A percentile compares a stretch with the other conserved stretches of the same genome.
These are phyloP conservation scores for Paramecium biaurelia DNA, from an alignment of 73 alveolate genomes.

Conservation along the genomic window DNA sequence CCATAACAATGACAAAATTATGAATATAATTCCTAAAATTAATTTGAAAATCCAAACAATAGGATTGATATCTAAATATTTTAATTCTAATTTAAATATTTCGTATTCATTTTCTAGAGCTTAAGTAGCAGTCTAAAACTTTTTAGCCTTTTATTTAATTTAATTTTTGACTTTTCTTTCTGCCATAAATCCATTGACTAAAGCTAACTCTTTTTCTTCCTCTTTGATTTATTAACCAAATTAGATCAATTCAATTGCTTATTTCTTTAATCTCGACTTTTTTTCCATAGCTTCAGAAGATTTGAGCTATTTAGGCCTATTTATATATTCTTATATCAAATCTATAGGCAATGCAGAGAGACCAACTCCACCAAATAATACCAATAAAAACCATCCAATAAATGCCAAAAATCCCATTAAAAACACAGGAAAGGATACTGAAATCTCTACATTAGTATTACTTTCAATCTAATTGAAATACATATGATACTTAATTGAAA, in stretches of 20 bases:
- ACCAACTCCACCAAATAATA: conserved; percentile 69
- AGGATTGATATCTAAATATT: background rate
- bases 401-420: conserved; percentile 58
- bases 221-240: conserved; percentile 5
- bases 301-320: conserved; percentile 47
- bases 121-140: background rate
- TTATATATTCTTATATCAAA: conserved; percentile 39
- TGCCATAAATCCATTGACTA: conserved; percentile 57
- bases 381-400: conserved; percentile 66
- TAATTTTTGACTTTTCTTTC: background rate
- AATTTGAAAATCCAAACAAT: background rate
- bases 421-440: conserved; percentile 49
- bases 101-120: background rate
- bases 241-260: conserved; percentile 17
- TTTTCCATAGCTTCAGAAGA: conserved; percentile 49
- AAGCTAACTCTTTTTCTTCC: conserved; percentile 40
- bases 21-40: background rate
- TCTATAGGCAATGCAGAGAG: conserved; percentile 64
- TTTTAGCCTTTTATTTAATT: conserved; percentile 7
- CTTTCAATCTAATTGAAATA: background rate
- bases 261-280: background rate
- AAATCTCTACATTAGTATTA: background rate
- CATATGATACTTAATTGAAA: background rate
- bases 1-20: conserved; percentile 22
- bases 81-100: conserved; percentile 21